Conservation (phyloP, 2,329 filamentous ascomycete genomes). For the Xylariaceae sp. region DNA sequence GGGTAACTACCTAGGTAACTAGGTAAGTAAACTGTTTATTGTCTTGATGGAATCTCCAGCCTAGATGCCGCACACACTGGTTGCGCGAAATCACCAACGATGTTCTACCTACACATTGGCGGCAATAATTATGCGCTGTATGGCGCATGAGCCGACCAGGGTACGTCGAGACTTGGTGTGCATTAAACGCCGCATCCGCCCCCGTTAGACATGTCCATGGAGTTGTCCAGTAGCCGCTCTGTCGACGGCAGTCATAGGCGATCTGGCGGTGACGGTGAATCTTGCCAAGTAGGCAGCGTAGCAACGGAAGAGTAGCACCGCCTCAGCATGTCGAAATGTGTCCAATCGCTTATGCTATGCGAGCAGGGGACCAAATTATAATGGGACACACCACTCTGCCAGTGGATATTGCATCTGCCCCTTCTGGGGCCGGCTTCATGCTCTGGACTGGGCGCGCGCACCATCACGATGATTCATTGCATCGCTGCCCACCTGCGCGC, state of each 20-base stretch:
- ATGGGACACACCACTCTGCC: background rate
- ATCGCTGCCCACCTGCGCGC: too few species aligned
- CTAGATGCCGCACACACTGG: too few species aligned
- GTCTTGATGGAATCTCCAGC: too few species aligned
- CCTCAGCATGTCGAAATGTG: constrained; percentile 13
- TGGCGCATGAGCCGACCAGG: too few species aligned
- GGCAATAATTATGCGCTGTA: too few species aligned
- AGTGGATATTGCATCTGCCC: background rate
- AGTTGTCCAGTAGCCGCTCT: constrained; percentile 1
- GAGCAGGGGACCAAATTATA: constrained; percentile 6
- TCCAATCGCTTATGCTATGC: constrained; percentile 11
- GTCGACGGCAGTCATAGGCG: constrained; percentile 17
- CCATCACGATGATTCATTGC: background rate
- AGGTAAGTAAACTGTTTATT: too few species aligned
- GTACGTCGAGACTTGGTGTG: too few species aligned
- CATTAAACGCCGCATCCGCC: constrained; percentile 9
- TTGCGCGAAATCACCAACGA: too few species aligned
- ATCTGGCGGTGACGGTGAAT: constrained; percentile 24
- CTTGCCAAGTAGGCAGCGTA: constrained; percentile 19
- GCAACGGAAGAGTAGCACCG: constrained; percentile 18
- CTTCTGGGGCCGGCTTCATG: background rate
- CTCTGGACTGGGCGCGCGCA: too few species aligned
- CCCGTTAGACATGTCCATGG: background rate
- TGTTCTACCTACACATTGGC: too few species aligned
- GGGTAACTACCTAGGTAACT: too few species aligned